A percentile compares a stretch with the other conserved stretches of the same genome.
These are phyloP conservation scores for Wilcoxina mikolae DNA, from an alignment of 495 filamentous ascomycete genomes.

Conservation along the genomic window DNA sequence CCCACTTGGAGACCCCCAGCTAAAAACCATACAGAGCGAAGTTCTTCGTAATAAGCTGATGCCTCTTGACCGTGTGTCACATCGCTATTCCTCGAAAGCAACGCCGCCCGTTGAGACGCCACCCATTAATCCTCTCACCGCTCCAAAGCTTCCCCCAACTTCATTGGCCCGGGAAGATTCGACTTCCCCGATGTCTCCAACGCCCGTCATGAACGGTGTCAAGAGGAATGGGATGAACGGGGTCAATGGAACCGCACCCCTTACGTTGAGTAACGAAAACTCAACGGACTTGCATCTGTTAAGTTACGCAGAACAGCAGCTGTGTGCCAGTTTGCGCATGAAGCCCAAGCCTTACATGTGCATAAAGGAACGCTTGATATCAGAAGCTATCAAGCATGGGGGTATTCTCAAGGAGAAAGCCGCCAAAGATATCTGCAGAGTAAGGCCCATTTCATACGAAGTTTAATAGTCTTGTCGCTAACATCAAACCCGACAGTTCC, in stretches of 20 bases:
- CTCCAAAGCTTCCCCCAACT: slow-evolving; percentile 22
- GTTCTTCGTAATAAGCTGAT: slow-evolving; percentile 24
- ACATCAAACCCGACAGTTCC: neutral
- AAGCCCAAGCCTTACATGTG: slow-evolving; percentile 87
- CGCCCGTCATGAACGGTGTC: slow-evolving; percentile 10
- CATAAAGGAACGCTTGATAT: slow-evolving; percentile 78
- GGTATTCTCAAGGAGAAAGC: slow-evolving; percentile 83
- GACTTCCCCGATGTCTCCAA: slow-evolving; percentile 21
- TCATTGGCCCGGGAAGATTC: slow-evolving; percentile 19
- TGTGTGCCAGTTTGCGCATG: slow-evolving; percentile 67
- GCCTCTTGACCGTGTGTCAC: slow-evolving; percentile 24
- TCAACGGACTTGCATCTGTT: slow-evolving; percentile 73
- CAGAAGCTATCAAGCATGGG: slow-evolving; percentile 75
- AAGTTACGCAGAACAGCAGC: slow-evolving; percentile 65
- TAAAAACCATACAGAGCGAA: slow-evolving; percentile 15
- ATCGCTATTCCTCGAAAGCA: slow-evolving; percentile 24
- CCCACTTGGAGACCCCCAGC: neutral
- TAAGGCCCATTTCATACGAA: slow-evolving; percentile 24
- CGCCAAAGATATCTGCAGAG: slow-evolving; percentile 54
- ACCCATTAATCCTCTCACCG: slow-evolving; percentile 25
- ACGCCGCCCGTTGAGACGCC: slow-evolving; percentile 28
- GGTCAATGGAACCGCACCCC: slow-evolving; percentile 35
- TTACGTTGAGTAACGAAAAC: slow-evolving; percentile 61
- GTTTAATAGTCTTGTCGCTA: neutral
- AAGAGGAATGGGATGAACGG: slow-evolving; percentile 10